Evolutionary conservation across 768 basidiomycete genomes (phyloP).

Genomic region (Serendipita sp.): DNA sequence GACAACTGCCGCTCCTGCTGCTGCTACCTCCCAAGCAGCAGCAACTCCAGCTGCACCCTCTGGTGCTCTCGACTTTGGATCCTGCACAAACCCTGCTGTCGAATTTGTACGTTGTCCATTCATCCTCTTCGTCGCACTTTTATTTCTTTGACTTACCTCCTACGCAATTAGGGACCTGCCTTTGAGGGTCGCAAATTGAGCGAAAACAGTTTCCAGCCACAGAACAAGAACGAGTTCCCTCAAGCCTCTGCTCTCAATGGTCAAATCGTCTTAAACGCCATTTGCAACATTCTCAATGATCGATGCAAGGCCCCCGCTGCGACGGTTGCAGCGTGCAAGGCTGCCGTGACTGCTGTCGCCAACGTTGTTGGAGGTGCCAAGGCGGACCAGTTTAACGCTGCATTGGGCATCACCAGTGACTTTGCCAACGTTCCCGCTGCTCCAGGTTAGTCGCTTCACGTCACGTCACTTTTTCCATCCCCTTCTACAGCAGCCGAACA

Average conservation of each 20-base stretch:
- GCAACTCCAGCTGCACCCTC: not conserved
- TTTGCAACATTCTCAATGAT: slow-evolving; percentile 9
- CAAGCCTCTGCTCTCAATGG: slow-evolving; percentile 13
- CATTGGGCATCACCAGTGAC: slow-evolving; percentile 37
- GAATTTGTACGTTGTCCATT: slow-evolving; percentile 8
- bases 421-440: slow-evolving; percentile 22
- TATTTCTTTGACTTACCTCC: slow-evolving; percentile 10
- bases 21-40: slow-evolving; percentile 7
- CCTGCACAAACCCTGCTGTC: slow-evolving; percentile 12
- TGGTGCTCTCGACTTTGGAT: slow-evolving; percentile 11
- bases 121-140: too few relatives aligned
- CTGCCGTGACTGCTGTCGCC: slow-evolving; percentile 1
- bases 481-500: too few relatives aligned
- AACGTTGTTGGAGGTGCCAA: slow-evolving; percentile 26
- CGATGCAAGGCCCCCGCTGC: slow-evolving; percentile 7
- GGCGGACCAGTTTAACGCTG: slow-evolving; percentile 48
- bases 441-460: too few relatives aligned
- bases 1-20: not conserved
- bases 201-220: not conserved
- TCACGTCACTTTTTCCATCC: too few relatives aligned
- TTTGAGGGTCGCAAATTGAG: slow-evolving; percentile 8
- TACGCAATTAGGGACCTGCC: slow-evolving; percentile 9
- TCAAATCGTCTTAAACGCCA: slow-evolving; percentile 10
- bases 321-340: not conserved
- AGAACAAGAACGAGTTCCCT: slow-evolving; percentile 1